Evolutionary conservation across 176 grass and related monocot species (phyloP), one percentile per base, ranked within the genome.

Genomic region (Aegilops speltoides): DNA sequence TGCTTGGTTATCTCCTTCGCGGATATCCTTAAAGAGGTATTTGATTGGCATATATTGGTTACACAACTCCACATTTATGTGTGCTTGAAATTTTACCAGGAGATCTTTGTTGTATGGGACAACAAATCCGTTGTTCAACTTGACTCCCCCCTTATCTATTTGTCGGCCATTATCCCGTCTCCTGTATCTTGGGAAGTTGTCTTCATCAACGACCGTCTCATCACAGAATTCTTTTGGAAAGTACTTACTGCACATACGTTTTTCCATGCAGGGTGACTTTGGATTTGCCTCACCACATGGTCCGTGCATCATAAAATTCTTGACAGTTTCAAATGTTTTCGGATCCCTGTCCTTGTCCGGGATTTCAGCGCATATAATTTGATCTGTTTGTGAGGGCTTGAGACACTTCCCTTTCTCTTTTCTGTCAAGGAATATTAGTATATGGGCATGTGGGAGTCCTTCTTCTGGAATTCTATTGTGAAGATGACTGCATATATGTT

Each of bases 1-100:
- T 23, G 31, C 25, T 14, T 68, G 38, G 69, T 73, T 68, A 41
- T 82, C 17, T 40, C 19, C 31, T 31, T 31, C 68, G 5, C 15
- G 6, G 1, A 82, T 37, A 59, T 85, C 66, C 24, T 84, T 91
- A 31, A 79, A 87, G 1, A 90, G 45, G 23, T 90, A 90, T 22
- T 87, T 83, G 20, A 90, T 87, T 13, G 80, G 37, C 26, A 45
- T 64, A 50, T 50, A 65, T 12, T 16, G 41, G 9, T 79, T 69
- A 26, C 86, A 91, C 23, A 14, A 37, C 52, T 91, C 80, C 12
- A 84, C 89, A 84, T 74, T 87, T 8, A 80, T 83, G 37, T 87
- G 85, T 29, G 32, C 75, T 57, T 77, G 48, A 10, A 33, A 87
- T 26, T 87, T 87, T 5, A 87, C n/a, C 3, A 84, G 37, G 3